Percentiles rank a stretch among this genome's conserved stretches.
These are phyloP conservation scores for Geotrichum reessii DNA, from an alignment of 1,139 yeast species.

Conservation along the genomic window DNA sequence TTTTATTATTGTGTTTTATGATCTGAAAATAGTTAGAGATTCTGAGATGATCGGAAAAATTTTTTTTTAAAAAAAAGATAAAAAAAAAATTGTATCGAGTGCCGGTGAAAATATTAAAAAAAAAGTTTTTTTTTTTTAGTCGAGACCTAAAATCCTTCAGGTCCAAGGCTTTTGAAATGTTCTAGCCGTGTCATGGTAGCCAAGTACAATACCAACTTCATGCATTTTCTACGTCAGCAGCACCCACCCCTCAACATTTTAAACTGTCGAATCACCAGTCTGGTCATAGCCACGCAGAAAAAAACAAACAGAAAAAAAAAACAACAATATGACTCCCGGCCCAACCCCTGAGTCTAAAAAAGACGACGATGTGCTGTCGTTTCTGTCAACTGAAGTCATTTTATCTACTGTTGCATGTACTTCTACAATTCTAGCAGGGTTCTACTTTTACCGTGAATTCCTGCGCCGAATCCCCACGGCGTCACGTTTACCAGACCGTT, in stretches of 20 bases:
- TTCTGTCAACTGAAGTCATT: constrained; percentile 21
- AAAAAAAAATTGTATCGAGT: not conserved
- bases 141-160: no score
- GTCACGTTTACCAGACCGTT: constrained; percentile 29
- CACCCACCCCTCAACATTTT: not conserved
- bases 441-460: constrained; percentile 29
- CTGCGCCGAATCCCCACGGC: constrained; percentile 34
- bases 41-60: not conserved
- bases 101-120: not conserved
- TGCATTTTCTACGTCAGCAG: not conserved
- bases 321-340: not conserved
- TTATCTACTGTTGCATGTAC: constrained; percentile 27
- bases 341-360: not conserved
- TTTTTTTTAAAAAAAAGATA: not conserved
- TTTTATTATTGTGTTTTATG: no score
- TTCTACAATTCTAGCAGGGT: constrained; percentile 27
- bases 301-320: no score
- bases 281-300: not conserved
- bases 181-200: not conserved
- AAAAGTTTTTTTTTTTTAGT: not conserved
- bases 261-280: not conserved
- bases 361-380: constrained; percentile 9
- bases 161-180: not conserved
- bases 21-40: not conserved
- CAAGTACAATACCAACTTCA: not conserved